Evolutionary conservation across 495 filamentous ascomycete genomes (phyloP).

Genomic region (Penicillium mononematosum): DNA sequence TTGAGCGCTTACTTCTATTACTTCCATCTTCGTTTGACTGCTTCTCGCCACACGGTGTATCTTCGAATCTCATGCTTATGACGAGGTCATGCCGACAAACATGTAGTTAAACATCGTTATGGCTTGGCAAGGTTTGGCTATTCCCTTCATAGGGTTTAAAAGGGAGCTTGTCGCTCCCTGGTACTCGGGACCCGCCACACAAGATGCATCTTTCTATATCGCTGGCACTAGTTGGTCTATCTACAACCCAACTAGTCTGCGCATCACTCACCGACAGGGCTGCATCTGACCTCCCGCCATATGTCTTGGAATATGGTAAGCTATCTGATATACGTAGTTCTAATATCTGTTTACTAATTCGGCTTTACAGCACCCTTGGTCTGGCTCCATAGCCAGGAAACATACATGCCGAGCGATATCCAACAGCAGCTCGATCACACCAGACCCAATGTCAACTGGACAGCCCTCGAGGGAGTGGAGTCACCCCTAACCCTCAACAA

Average conservation of each 20-base stretch:
- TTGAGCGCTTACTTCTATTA: background rate
- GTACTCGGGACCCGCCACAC: background rate
- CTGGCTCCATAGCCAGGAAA: constrained; percentile 58
- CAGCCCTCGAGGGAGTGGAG: constrained; percentile 37
- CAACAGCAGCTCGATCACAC: constrained; percentile 54
- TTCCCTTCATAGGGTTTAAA: background rate
- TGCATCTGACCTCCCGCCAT: constrained; percentile 24
- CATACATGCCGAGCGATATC: constrained; percentile 60
- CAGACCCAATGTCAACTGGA: constrained; percentile 54
- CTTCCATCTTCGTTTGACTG: background rate
- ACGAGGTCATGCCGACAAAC: constrained; percentile 8
- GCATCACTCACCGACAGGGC: constrained; percentile 1
- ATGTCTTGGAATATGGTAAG: constrained; percentile 33
- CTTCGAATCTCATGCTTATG: background rate
- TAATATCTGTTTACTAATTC: background rate
- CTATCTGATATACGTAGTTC: background rate
- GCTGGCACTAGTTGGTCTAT: constrained; percentile 11
- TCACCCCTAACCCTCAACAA: constrained; percentile 55
- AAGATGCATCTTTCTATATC: constrained; percentile 17
- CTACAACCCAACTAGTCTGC: constrained; percentile 4
- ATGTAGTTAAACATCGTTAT: constrained; percentile 4
- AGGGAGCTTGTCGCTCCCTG: background rate
- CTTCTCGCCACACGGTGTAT: background rate
- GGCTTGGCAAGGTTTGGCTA: background rate
- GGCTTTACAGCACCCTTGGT: background rate